phyloP scores from a whole-genome alignment of 129 eudicot species.

The Helianthus tuberosus region DNA sequence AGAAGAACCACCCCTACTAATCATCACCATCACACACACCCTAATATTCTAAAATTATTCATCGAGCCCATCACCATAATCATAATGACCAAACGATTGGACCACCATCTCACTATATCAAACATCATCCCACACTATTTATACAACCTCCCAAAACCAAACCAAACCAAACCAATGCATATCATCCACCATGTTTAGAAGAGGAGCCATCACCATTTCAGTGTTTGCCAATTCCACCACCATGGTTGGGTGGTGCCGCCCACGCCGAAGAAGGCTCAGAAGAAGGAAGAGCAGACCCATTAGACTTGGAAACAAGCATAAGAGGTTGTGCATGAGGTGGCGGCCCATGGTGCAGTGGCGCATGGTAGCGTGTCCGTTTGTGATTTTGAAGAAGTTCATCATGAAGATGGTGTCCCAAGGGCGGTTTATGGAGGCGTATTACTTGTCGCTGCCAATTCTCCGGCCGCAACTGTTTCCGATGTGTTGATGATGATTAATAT shows the following conservation, averaged over 20 bases:
- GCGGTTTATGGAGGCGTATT: conserved; percentile 49
- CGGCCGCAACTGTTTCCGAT: conserved; percentile 70
- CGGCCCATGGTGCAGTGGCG: conserved; percentile 52
- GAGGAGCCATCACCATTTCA: conserved; percentile 44
- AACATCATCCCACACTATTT: conserved; percentile 23
- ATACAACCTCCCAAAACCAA: conserved; percentile 11
- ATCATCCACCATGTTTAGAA: conserved; percentile 37
- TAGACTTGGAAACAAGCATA: conserved; percentile 48
- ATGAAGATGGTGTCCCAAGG: conserved; percentile 45
- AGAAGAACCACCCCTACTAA: conserved; percentile 24
- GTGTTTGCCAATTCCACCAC: conserved; percentile 54
- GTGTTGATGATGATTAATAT: conserved; percentile 46
- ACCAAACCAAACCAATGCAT: neutral
- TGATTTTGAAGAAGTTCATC: conserved; percentile 47
- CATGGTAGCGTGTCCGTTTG: conserved; percentile 44
- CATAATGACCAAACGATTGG: conserved; percentile 29
- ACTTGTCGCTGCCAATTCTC: conserved; percentile 48
- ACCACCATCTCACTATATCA: conserved; percentile 26
- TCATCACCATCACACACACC: conserved; percentile 51
- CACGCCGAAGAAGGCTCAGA: conserved; percentile 44
- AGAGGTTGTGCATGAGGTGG: conserved; percentile 52
- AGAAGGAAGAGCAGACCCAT: conserved; percentile 36
- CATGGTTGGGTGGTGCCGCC: conserved; percentile 66
- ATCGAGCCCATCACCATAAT: conserved; percentile 42
- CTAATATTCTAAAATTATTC: conserved; percentile 25